These are phyloP conservation scores for Saccharomycopsis sp. DNA, from an alignment of 805 yeast species.

Conservation along the genomic window DNA sequence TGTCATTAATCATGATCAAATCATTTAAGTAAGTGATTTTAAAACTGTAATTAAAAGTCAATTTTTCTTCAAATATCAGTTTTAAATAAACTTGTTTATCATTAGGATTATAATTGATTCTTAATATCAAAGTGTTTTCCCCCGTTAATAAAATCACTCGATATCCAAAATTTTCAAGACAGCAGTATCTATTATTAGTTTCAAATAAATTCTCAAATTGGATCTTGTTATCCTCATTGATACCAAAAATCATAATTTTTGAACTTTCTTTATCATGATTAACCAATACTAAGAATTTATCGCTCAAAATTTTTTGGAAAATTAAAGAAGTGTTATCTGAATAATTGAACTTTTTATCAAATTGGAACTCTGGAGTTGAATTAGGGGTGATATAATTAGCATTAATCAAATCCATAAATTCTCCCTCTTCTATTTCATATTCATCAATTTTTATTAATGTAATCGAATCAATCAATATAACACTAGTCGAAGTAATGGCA, in stretches of 20 bases:
- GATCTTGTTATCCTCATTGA: slow-evolving; percentile 1
- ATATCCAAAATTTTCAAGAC: slow-evolving; percentile 14
- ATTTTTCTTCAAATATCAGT: slow-evolving; percentile 5
- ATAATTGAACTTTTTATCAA: slow-evolving; percentile 6
- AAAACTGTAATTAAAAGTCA: slow-evolving; percentile 1
- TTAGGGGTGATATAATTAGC: slow-evolving; percentile 4
- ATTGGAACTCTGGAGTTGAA: neutral
- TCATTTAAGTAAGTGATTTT: slow-evolving; percentile 2
- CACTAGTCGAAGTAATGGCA: neutral
- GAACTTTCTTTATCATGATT: neutral
- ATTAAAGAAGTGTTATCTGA: slow-evolving; percentile 14
- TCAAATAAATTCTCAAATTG: neutral
- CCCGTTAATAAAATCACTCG: slow-evolving; percentile 14
- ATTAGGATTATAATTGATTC: slow-evolving; percentile 15
- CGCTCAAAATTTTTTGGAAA: slow-evolving; percentile 9
- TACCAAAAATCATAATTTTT: neutral
- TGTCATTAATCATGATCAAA: slow-evolving; percentile 9
- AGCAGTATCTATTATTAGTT: neutral
- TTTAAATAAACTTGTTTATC: slow-evolving; percentile 5
- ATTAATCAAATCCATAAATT: slow-evolving; percentile 1
- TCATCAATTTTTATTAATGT: neutral
- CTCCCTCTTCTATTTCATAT: neutral
- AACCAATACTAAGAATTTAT: slow-evolving; percentile 6
- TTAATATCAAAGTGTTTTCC: slow-evolving; percentile 4
- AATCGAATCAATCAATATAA: neutral